Percentiles rank a stretch among this genome's conserved stretches.
phyloP scores from a whole-genome alignment of 345 rosid species.

The Bruguiera gymnorhiza region DNA sequence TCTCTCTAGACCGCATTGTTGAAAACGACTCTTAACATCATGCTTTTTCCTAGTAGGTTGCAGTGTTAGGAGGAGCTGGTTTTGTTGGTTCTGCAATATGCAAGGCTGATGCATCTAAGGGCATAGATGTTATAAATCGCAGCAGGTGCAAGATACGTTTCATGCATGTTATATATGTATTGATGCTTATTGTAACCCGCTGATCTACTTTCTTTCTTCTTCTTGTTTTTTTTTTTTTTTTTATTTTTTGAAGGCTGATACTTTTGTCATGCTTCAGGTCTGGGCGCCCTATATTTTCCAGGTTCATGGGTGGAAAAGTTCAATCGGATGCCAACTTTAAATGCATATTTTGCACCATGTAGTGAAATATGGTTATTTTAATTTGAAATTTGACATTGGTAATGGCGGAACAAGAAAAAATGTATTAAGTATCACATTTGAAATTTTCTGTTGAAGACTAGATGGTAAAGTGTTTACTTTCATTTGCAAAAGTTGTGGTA shows the following conservation, averaged over 20 bases:
- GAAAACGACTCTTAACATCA: conserved; percentile 8
- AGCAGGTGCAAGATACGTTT: conserved; percentile 53
- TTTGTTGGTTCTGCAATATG: conserved; percentile 94
- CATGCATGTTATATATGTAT: not conserved
- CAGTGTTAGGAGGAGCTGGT: conserved; percentile 83
- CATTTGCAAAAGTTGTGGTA: too few species aligned
- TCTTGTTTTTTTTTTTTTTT: too few species aligned
- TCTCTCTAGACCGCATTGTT: not conserved
- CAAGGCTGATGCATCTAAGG: conserved; percentile 79
- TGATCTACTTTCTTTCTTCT: too few species aligned
- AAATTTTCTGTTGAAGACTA: too few species aligned
- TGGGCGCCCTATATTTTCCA: conserved; percentile 58
- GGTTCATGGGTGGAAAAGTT: conserved; percentile 89
- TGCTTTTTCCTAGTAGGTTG: conserved; percentile 50
- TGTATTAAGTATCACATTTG: too few species aligned
- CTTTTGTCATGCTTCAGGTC: conserved; percentile 49
- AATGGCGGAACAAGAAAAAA: too few species aligned
- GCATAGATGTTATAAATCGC: conserved; percentile 81
- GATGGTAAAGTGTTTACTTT: too few species aligned
- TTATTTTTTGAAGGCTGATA: conserved; percentile 10
- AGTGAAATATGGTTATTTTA: too few species aligned
- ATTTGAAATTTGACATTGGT: too few species aligned
- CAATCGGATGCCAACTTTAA: conserved; percentile 50
- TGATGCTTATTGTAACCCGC: not conserved
- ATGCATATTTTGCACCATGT: too few species aligned